A percentile compares a stretch with the other conserved stretches of the same genome.
Conservation (phyloP, 2,329 filamentous ascomycete species). For the Chaetomiaceae sp. region DNA sequence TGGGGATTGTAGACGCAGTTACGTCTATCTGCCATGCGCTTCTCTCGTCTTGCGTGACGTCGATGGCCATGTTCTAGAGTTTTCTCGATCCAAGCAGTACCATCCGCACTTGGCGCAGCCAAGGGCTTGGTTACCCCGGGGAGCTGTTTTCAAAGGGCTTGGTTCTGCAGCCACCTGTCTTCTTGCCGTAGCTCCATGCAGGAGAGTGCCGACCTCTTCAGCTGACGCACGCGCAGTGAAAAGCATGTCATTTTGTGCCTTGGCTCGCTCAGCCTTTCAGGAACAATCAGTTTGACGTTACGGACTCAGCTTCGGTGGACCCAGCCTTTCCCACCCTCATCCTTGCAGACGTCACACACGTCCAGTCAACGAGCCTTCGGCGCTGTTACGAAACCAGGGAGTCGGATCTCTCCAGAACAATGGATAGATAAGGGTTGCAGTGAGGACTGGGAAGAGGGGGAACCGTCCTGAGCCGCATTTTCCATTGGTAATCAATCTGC, state of each 20-base stretch:
- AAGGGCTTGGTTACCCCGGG: slow-evolving; percentile 5
- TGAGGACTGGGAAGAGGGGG: background rate
- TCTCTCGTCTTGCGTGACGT: background rate
- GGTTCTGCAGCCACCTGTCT: slow-evolving; percentile 8
- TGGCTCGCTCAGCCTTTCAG: background rate
- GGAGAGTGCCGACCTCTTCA: background rate
- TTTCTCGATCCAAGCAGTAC: background rate
- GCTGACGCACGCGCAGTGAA: no score
- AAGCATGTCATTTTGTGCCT: background rate
- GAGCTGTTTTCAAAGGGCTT: background rate
- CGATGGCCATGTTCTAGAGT: background rate
- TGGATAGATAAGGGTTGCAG: slow-evolving; percentile 1
- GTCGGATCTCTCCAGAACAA: slow-evolving; percentile 8
- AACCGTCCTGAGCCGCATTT: background rate
- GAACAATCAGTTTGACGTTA: background rate
- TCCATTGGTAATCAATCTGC: background rate
- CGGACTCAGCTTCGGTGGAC: background rate
- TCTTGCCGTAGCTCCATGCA: background rate
- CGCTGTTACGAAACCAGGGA: background rate
- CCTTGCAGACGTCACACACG: no score
- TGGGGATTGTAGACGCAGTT: no score
- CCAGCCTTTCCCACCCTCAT: no score
- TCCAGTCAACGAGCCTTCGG: no score
- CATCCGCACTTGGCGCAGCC: background rate
- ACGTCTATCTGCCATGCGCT: no score